Base-by-base conservation (phyloP, 805 yeast species). In the Suhomyces sp. region DNA sequence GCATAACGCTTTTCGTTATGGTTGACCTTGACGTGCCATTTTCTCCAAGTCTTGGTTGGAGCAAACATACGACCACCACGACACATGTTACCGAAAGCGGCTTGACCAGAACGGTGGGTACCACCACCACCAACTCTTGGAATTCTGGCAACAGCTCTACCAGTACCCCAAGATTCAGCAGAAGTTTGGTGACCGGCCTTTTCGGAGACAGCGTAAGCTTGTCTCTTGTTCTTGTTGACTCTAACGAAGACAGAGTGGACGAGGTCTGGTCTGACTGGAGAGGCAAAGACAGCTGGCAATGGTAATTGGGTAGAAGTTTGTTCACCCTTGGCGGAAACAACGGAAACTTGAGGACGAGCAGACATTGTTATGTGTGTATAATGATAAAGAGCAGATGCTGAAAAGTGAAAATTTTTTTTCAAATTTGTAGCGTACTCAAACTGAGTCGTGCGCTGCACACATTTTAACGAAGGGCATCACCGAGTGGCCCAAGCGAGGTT, bases 31-130 rank as follows among this genome's bases (percentile, higher is more conserved):
- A 94, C 96, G 91, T 94, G 96, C 99, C 99, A 94, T 84, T 87
- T 93, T 89, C 99, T 91, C 99, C 99, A 94, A 81, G 96, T 92
- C 87, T 94, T 94, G 81, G 99, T 94, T 80, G 99, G 99, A 81
- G 99, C 97, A 76, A 94, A 94, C 98, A 94, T 94, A 83, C 99
- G 96, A 85, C 99, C 99, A 80, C 97, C 97, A 83, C 99, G 93
- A 87, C 99, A 94, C 99, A 94, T 94, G 94, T 94, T 94, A 88
- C 99, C 99, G 87, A 94, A 94, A 78, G 99, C 99, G 80, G 91
- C 99, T 83, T 94, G 99, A 80, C 99, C 99, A 65, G 98, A 84
- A 84, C 99, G 92, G 96, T 91, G 97, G 79, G 99, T 94, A 89
- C 99, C 99, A 78, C 96, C 92, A 85, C 99, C 99, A 83, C 97